Base-by-base conservation (phyloP, 2,329 filamentous ascomycete species). In the Clarireedia monteithiana region DNA sequence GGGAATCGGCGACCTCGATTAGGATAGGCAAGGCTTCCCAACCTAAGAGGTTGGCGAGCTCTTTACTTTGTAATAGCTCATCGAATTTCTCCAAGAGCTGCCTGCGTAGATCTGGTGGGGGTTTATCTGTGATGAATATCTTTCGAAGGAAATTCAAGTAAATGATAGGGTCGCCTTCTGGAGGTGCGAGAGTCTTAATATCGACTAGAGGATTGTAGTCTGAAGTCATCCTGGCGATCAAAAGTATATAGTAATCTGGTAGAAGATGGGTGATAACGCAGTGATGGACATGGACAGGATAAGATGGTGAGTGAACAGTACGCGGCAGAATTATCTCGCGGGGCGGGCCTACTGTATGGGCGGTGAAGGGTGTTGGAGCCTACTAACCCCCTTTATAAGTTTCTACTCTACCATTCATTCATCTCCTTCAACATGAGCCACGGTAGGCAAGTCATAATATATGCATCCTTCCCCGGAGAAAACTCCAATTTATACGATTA, bases 21-120 rank as follows among this genome's bases (percentile, higher is more conserved):
- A 94, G 78, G 66, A 89, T 81, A 67, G 88, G 85, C 23, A 94
- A 85, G 51, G 92, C 74, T 68, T 94, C 89, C 89, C 89, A 94
- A 50, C 89, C 89, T 64, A 92, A 91, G 56, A 89, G 86, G 58
- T 80, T 81, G 2, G 87, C 89, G 56, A 91, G 74, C 57, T 80
- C 76, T 9, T 36, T 75, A 75, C 89, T 83, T 68, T 87, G 81
- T 17, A 89, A 75, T 38, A 88, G 81, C 23, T 85, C 77, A 63
- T 89, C 80, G 47, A 92, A 76, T 3, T 80, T 73, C 1, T 86
- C 84, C 45, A 92, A 74, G 58, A 85, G 51, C 20, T 53, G 2
- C 5, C 2, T 3, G 2, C 42, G 51, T 5, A 53, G 6, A 2
- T 53, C 51, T 40, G 42, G 5, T 40, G 51, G 9, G 17, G 51